Evolutionary conservation across 441 rosid species (phyloP), one percentile per base, ranked within the genome.

Genomic region (Arabidopsis hybrid): DNA sequence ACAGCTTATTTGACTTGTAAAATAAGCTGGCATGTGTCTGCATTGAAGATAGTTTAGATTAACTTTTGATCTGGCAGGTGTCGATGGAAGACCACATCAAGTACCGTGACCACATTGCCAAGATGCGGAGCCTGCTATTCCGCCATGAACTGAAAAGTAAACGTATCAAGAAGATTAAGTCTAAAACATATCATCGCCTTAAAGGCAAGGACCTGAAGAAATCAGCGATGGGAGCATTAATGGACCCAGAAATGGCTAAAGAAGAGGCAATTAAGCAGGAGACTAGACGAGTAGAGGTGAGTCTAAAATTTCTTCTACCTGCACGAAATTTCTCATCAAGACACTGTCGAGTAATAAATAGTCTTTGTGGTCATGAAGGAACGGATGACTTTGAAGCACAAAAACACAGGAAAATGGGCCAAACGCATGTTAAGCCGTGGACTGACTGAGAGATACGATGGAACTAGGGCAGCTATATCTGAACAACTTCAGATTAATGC

Each of bases 141-240:
- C 93, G 86, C 21, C 95, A 95, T 67, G 99, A 95, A 75, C 46
- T 86, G 76, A 95, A 92, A 83, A 81, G 83, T 75, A 92, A 92
- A 82, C 91, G 88, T 31, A 70, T 92, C 17, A 95, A 91, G 83
- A 95, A 89, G 79, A 95, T 95, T n/a, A 91, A 95, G 84, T 92
- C 98, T n/a, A 95, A 89, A 85, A 85, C 96, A 53, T 92, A 84
- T 78, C 96, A 84, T 69, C 95, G 95, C 13, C 75, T 91, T 60
- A 75, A 79, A 81, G 91, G 88, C 76, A 92, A 88, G 81, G 96
- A 89, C 76, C 86, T 74, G 76, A 51, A 60, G 45, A 94, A 85
- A 74, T 76, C 81, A 16, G 80, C 79, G 63, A 79, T 31, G 2
- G 93, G 77, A 60, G 69, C 81, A 78, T 82, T 82, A 71, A 82